Conservation (phyloP, 139 green algal genomes). For the Picochlorum sp. region DNA sequence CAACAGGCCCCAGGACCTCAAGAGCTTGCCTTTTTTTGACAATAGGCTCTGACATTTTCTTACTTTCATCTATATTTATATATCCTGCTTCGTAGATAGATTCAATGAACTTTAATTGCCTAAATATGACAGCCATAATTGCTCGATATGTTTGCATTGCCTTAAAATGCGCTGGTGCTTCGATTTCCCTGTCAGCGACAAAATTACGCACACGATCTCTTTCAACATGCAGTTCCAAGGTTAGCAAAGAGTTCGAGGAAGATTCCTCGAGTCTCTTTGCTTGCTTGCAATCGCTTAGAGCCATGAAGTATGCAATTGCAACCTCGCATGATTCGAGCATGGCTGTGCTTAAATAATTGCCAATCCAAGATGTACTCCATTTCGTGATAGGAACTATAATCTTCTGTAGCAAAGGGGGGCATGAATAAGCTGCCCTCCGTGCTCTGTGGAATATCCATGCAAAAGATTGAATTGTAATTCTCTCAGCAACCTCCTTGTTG, state of each 20-base stretch:
- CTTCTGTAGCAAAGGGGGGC: background rate
- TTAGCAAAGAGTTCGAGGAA: conserved; percentile 5
- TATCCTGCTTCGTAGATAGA: conserved; percentile 58
- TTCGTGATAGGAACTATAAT: background rate
- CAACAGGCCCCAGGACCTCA: conserved; percentile 41
- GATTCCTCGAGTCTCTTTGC: conserved; percentile 27
- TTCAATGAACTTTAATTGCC: conserved; percentile 66
- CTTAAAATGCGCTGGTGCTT: conserved; percentile 67
- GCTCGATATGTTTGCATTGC: conserved; percentile 80
- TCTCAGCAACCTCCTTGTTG: background rate
- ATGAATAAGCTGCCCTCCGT: background rate
- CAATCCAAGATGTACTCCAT: conserved; percentile 18
- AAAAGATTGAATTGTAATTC: background rate
- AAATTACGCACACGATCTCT: conserved; percentile 30
- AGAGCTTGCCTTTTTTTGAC: conserved; percentile 45
- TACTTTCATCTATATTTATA: conserved; percentile 54
- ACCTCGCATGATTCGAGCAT: conserved; percentile 63
- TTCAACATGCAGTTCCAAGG: conserved; percentile 21
- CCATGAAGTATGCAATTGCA: conserved; percentile 67
- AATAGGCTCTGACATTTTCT: conserved; percentile 40
- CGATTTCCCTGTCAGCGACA: conserved; percentile 73
- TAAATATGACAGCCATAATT: conserved; percentile 61
- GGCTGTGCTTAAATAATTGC: conserved; percentile 17
- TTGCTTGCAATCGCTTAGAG: conserved; percentile 47
- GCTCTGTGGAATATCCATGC: background rate